Conservation (phyloP, 176 grass and related monocot genomes). For the Eragrostis nindensis region DNA sequence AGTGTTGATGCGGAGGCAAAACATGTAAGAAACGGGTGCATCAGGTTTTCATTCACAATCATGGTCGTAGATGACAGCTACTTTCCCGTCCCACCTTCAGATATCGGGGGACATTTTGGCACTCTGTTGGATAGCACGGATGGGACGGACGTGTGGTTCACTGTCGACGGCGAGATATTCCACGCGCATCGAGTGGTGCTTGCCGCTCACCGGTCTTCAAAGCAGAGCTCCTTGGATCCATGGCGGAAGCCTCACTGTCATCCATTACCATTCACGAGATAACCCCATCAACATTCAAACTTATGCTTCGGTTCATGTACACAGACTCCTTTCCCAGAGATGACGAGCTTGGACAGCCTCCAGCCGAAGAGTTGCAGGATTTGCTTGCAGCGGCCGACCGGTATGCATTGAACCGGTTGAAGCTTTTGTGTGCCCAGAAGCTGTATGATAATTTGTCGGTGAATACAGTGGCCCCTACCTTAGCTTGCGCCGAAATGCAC, state of each 20-base stretch:
- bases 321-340: not conserved
- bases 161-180: constrained; percentile 15
- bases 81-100: not conserved
- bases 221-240: too few species aligned
- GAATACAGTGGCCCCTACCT: constrained; percentile 26
- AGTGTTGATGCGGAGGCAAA: too few species aligned
- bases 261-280: not conserved
- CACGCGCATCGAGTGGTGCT: too few species aligned
- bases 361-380: too few species aligned
- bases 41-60: too few species aligned
- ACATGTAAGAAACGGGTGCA: too few species aligned
- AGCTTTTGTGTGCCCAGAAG: constrained; percentile 47
- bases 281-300: not conserved
- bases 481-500: constrained; percentile 43
- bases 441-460: constrained; percentile 29
- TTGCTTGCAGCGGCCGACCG: constrained; percentile 40
- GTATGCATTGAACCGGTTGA: constrained; percentile 41
- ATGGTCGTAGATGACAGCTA: too few species aligned
- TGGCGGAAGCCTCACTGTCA: not conserved
- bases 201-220: too few species aligned
- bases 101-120: not conserved
- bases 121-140: not conserved
- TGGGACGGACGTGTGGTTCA: constrained; percentile 20
- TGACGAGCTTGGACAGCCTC: not conserved
- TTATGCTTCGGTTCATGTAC: not conserved